Conservation (phyloP, 2,329 filamentous ascomycete species). For the Lasiodiplodia theobromae region DNA sequence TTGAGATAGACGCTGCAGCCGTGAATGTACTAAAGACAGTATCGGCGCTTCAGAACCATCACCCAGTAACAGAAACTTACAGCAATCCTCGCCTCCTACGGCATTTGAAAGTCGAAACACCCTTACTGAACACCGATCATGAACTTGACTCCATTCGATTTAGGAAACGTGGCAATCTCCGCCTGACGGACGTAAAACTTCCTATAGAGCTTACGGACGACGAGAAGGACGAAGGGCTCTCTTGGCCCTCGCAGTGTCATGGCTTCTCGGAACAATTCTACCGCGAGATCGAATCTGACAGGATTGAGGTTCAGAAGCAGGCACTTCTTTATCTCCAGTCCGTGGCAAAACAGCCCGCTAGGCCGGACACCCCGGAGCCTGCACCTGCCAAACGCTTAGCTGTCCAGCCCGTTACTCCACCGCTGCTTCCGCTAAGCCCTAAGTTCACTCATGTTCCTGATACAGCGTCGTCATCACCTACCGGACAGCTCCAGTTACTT, state of each 20-base stretch:
- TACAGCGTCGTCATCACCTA: conserved; percentile 42
- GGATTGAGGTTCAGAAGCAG: conserved; percentile 46
- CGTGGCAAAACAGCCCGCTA: background rate
- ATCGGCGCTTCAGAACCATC: conserved; percentile 28
- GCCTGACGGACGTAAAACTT: conserved; percentile 42
- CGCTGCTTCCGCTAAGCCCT: conserved; percentile 55
- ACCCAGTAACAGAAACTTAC: background rate
- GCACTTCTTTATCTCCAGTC: conserved; percentile 46
- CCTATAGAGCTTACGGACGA: conserved; percentile 45
- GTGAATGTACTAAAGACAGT: conserved; percentile 40
- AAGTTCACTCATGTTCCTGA: conserved; percentile 46
- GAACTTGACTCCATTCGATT: conserved; percentile 55
- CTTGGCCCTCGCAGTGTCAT: conserved; percentile 49
- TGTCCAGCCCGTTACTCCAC: conserved; percentile 51
- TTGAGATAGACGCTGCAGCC: conserved; percentile 41
- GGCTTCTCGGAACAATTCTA: conserved; percentile 39
- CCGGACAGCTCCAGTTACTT: conserved; percentile 45
- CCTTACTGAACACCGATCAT: conserved; percentile 55
- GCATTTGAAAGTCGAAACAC: conserved; percentile 53
- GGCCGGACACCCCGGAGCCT: background rate
- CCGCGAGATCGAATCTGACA: conserved; percentile 43
- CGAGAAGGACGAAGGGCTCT: conserved; percentile 53
- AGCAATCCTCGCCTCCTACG: conserved; percentile 32
- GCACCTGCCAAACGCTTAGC: too few species aligned
- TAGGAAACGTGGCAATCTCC: conserved; percentile 36